These are phyloP conservation scores for Polymyxa betae DNA, from an alignment of 208 protist species.

Conservation along the genomic window DNA sequence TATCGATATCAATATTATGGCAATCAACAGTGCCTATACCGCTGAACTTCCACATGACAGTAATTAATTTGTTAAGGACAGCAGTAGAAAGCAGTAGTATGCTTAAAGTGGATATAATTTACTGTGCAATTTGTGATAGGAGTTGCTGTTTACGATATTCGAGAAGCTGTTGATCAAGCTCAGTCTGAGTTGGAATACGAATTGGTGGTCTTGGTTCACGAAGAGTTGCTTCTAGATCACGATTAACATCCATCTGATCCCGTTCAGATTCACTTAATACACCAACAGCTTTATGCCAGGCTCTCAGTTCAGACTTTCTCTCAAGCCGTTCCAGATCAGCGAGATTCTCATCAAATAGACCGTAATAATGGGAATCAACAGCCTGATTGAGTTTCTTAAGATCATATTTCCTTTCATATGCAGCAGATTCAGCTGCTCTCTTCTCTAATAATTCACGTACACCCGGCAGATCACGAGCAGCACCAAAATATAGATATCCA, in stretches of 20 bases:
- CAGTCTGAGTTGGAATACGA: not conserved
- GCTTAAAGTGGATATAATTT: too few relatives aligned
- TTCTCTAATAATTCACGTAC: conserved; percentile 80
- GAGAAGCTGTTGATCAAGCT: not conserved
- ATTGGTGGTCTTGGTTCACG: not conserved
- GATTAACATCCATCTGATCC: not conserved
- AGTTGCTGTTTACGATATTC: not conserved
- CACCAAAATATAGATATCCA: conserved; percentile 82
- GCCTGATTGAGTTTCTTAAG: not conserved
- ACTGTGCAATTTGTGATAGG: too few relatives aligned
- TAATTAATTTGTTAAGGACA: too few relatives aligned
- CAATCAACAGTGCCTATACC: too few relatives aligned
- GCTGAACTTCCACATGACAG: too few relatives aligned
- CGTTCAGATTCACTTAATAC: not conserved
- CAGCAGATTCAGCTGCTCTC: not conserved
- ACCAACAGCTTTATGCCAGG: not conserved
- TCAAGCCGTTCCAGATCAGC: not conserved
- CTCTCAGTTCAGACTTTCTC: not conserved
- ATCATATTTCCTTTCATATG: not conserved
- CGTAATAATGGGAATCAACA: not conserved
- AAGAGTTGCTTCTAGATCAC: not conserved
- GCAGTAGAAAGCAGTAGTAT: too few relatives aligned
- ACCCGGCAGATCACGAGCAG: conserved; percentile 79
- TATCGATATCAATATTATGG: too few relatives aligned
- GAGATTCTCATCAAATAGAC: not conserved